Evolutionary conservation across 768 basidiomycete species (phyloP).

Genomic region (Coprinopsis cinerea): DNA sequence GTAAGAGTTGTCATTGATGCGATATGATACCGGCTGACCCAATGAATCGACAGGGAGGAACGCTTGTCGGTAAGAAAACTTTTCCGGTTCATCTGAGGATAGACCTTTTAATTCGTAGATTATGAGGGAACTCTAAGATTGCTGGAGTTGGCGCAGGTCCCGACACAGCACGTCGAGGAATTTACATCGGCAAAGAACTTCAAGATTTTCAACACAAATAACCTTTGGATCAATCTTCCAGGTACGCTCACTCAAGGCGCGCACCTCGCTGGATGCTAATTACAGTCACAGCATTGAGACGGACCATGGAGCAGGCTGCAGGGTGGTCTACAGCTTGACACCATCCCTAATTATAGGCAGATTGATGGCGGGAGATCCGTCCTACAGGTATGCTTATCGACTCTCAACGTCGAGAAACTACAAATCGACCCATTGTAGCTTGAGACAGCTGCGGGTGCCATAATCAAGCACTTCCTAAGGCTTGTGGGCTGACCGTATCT

Average conservation of each 20-base stretch:
- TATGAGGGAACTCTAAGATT: conserved; percentile 84
- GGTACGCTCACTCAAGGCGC: conserved; percentile 29
- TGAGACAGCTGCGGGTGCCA: conserved; percentile 35
- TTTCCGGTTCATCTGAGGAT: neutral
- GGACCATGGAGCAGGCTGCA: conserved; percentile 81
- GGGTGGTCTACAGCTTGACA: conserved; percentile 85
- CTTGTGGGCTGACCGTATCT: conserved; percentile 90
- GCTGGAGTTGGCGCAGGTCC: conserved; percentile 94
- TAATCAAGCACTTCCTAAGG: conserved; percentile 89
- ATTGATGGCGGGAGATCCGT: conserved; percentile 82
- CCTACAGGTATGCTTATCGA: conserved; percentile 44
- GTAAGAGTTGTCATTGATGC: neutral
- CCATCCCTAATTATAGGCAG: conserved; percentile 88
- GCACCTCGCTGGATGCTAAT: neutral
- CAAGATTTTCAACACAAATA: conserved; percentile 90
- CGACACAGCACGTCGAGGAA: conserved; percentile 87
- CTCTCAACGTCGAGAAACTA: neutral
- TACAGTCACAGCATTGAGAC: conserved; percentile 64
- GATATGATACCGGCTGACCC: neutral
- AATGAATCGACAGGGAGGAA: conserved; percentile 68
- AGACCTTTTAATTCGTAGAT: too few species aligned
- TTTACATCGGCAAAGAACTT: conserved; percentile 92
- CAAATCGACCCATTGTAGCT: neutral
- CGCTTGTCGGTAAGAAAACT: conserved; percentile 53
- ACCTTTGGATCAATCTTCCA: conserved; percentile 72